Evolutionary conservation across 1,284 basidiomycete genomes (phyloP).

Genomic region (Pterulicium gracile): DNA sequence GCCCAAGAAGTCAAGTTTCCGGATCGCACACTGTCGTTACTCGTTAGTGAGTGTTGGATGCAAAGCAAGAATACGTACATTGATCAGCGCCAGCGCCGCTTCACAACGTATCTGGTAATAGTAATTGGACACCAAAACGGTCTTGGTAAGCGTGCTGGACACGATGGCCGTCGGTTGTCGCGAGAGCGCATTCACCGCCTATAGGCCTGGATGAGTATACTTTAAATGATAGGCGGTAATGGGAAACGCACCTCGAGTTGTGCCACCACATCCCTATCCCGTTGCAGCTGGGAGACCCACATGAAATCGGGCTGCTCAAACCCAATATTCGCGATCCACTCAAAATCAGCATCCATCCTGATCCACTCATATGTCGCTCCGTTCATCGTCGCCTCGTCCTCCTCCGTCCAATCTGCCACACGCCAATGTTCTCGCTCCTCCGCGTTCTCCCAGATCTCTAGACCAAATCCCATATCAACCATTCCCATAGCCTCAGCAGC

Average conservation of each 20-base stretch:
- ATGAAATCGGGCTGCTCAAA: constrained; percentile 98
- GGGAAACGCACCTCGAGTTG: constrained; percentile 73
- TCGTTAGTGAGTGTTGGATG: no score
- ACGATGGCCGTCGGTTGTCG: constrained; percentile 82
- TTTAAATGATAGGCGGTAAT: constrained; percentile 7
- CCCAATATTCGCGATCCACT: constrained; percentile 90
- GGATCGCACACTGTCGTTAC: constrained; percentile 67
- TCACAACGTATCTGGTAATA: constrained; percentile 97
- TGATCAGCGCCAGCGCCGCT: constrained; percentile 79
- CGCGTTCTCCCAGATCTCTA: constrained; percentile 95
- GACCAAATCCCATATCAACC: constrained; percentile 92
- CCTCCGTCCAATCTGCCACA: constrained; percentile 96
- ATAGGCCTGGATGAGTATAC: constrained; percentile 10
- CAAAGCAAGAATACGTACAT: constrained; percentile 41
- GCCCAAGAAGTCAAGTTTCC: constrained; percentile 76
- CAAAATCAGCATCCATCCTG: constrained; percentile 96
- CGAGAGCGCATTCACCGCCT: constrained; percentile 82
- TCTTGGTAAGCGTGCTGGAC: constrained; percentile 87
- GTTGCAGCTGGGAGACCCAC: constrained; percentile 96
- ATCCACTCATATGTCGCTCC: constrained; percentile 99
- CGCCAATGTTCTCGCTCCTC: constrained; percentile 89
- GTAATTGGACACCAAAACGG: constrained; percentile 91
- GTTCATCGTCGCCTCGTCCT: constrained; percentile 88
- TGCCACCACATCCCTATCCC: constrained; percentile 96
- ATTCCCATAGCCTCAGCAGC: constrained; percentile 90